Percentiles rank a stretch among this genome's conserved stretches.
Conservation (phyloP, 2,329 filamentous ascomycete genomes). For the Alternaria burnsii region DNA sequence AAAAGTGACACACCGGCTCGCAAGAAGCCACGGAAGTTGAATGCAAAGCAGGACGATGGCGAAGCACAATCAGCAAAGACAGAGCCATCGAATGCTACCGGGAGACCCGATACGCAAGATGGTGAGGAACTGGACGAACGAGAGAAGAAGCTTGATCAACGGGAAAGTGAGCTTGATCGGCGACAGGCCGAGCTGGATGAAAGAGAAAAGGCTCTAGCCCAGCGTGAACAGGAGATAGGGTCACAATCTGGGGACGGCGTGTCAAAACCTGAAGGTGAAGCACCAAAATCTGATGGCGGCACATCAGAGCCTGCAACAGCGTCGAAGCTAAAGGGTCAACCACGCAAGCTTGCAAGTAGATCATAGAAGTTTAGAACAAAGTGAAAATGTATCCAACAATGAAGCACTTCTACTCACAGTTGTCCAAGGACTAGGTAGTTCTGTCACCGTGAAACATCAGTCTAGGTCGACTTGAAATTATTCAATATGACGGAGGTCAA, state of each 20-base stretch:
- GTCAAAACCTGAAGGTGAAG: background rate
- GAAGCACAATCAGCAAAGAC: background rate
- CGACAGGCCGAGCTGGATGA: slow-evolving; percentile 12
- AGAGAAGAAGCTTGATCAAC: slow-evolving; percentile 4
- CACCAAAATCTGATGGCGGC: background rate
- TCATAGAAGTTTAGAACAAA: background rate
- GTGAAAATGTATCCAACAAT: background rate
- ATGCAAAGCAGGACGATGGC: slow-evolving; percentile 7
- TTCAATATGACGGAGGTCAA: background rate
- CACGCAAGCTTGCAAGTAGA: slow-evolving; percentile 21
- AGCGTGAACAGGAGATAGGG: slow-evolving; percentile 11
- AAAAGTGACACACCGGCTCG: slow-evolving; percentile 7
- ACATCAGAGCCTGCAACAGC: background rate
- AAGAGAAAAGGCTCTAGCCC: slow-evolving; percentile 6
- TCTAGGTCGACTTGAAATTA: background rate
- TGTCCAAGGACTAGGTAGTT: background rate
- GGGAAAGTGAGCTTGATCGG: slow-evolving; percentile 3
- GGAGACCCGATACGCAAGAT: background rate
- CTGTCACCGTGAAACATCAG: background rate
- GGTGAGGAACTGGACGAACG: background rate
- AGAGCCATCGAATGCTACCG: background rate
- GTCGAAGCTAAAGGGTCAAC: slow-evolving; percentile 12
- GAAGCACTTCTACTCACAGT: background rate
- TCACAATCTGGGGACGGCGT: background rate
- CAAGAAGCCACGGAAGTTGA: slow-evolving; percentile 30